Evolutionary conservation across 768 basidiomycete genomes (phyloP).

Genomic region (Hebeloma cylindrosporum): DNA sequence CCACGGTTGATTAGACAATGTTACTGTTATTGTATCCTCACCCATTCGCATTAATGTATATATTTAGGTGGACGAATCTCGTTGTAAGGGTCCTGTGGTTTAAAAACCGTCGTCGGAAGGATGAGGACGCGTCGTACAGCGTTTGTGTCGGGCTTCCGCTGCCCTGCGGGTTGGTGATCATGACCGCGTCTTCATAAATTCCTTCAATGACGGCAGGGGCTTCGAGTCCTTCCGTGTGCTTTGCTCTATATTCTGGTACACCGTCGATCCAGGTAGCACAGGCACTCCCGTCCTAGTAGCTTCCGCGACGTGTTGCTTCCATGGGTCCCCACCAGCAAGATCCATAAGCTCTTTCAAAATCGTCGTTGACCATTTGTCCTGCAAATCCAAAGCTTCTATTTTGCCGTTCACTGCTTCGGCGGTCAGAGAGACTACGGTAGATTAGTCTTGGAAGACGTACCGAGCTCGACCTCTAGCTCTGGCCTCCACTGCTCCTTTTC

Average conservation of each 20-base stretch:
- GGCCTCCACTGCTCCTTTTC: constrained; percentile 58
- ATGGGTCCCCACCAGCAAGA: constrained; percentile 55
- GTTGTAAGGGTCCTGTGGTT: too few species aligned
- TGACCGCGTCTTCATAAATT: constrained; percentile 13
- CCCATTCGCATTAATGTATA: constrained; percentile 18
- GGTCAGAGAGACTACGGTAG: too few species aligned
- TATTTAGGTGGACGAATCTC: too few species aligned
- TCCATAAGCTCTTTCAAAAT: constrained; percentile 76
- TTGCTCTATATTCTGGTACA: too few species aligned
- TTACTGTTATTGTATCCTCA: constrained; percentile 9
- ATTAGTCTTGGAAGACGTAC: too few species aligned
- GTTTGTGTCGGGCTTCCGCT: too few species aligned
- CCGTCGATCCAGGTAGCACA: constrained; percentile 39
- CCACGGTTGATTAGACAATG: constrained; percentile 7
- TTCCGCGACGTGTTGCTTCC: constrained; percentile 56
- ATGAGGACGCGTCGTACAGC: not conserved
- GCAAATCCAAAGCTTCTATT: constrained; percentile 48
- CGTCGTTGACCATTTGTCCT: constrained; percentile 66
- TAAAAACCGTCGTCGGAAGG: too few species aligned
- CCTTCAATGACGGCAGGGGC: constrained; percentile 16
- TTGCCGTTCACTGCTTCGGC: constrained; percentile 47
- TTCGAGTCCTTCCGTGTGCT: constrained; percentile 14
- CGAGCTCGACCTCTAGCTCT: constrained; percentile 58
- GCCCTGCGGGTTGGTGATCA: not conserved
- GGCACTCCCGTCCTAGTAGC: constrained; percentile 46